phyloP scores from a whole-genome alignment of 495 filamentous ascomycete genomes.

The Podospora fimiseda region DNA sequence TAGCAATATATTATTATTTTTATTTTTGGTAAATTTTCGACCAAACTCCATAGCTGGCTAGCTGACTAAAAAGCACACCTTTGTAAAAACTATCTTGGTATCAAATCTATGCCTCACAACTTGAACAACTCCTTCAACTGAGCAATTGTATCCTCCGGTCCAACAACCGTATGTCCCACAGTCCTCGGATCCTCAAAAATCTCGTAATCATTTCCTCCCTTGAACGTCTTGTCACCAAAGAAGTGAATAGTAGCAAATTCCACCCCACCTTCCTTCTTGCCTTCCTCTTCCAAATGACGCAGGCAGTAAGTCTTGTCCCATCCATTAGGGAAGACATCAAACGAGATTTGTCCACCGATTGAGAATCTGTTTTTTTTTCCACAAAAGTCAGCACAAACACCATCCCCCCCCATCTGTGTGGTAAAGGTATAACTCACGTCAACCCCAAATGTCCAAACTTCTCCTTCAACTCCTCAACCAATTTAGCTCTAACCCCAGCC shows the following conservation, averaged over 20 bases:
- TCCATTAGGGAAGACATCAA: constrained; percentile 93
- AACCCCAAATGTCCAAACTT: constrained; percentile 77
- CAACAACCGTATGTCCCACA: constrained; percentile 73
- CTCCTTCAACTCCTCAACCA: constrained; percentile 70
- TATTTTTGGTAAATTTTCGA: too few species aligned
- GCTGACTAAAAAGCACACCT: too few species aligned
- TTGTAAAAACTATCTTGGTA: too few species aligned
- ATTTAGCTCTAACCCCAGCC: constrained; percentile 61
- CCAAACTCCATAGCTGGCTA: too few species aligned
- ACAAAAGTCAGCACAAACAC: neutral
- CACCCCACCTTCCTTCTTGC: constrained; percentile 57
- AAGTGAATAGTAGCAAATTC: constrained; percentile 88
- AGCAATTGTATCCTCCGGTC: constrained; percentile 72
- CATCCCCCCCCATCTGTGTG: neutral
- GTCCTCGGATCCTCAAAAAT: constrained; percentile 78
- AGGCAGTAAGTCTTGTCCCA: constrained; percentile 99
- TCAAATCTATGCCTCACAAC: constrained; percentile 53
- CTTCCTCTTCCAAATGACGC: constrained; percentile 77
- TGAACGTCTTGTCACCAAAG: constrained; percentile 90
- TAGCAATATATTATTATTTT: too few species aligned
- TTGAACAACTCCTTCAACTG: constrained; percentile 74
- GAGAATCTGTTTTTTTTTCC: constrained; percentile 57
- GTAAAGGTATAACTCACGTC: constrained; percentile 53
- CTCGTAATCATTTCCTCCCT: constrained; percentile 92
- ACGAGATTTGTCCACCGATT: constrained; percentile 94